Evolutionary conservation across 2,329 filamentous ascomycete species (phyloP).

Genomic region (Cladorrhinum sp.): DNA sequence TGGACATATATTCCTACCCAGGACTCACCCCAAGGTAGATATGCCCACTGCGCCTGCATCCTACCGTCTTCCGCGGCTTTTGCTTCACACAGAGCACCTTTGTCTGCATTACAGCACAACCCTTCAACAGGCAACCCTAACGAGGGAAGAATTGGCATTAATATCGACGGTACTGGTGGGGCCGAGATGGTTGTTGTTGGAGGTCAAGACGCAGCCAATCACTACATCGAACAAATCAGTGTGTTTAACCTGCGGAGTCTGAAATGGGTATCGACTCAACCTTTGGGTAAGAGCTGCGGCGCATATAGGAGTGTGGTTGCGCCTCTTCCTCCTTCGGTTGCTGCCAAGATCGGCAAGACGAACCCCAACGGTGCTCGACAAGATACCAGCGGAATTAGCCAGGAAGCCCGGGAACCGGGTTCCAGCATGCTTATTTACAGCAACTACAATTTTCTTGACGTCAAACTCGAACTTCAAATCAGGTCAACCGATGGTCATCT

Average conservation of each 20-base stretch:
- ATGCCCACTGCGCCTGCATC: constrained; percentile 94
- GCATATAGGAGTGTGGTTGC: constrained; percentile 95
- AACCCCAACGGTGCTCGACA: constrained; percentile 40
- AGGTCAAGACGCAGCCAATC: constrained; percentile 94
- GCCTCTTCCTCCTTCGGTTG: constrained; percentile 67
- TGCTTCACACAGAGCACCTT: constrained; percentile 75
- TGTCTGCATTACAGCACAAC: constrained; percentile 88
- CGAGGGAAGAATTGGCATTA: constrained; percentile 81
- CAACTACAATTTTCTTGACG: constrained; percentile 98
- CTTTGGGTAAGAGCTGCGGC: constrained; percentile 86
- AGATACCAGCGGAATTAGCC: constrained; percentile 47
- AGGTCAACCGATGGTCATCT: constrained; percentile 79
- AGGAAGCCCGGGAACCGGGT: constrained; percentile 55
- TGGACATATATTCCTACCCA: constrained; percentile 83
- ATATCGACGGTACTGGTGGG: constrained; percentile 85
- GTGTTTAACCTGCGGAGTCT: constrained; percentile 94
- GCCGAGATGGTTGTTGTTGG: constrained; percentile 97
- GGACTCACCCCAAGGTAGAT: constrained; percentile 86
- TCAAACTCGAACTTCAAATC: constrained; percentile 91
- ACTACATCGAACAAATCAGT: constrained; percentile 98
- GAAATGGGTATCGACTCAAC: constrained; percentile 90
- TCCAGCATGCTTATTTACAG: constrained; percentile 94
- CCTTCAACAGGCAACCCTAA: constrained; percentile 79
- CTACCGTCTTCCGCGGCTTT: constrained; percentile 85
- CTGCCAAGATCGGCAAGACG: constrained; percentile 64